Conservation (phyloP, 768 basidiomycete species). For the Suillus bovinus region DNA sequence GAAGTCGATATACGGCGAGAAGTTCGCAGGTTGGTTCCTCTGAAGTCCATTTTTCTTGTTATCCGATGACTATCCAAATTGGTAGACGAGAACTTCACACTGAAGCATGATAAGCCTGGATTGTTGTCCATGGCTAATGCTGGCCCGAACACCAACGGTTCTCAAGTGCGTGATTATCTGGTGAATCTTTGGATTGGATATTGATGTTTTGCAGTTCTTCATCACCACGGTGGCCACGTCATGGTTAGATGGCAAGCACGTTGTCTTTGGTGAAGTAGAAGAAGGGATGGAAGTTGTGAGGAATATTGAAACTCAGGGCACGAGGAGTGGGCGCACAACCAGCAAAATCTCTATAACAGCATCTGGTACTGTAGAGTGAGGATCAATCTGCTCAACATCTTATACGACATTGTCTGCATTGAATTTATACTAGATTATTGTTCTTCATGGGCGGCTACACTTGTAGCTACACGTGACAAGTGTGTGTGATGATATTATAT, state of each 20-base stretch:
- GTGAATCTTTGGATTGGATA: not conserved
- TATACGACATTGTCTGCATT: not conserved
- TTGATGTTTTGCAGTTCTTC: constrained; percentile 53
- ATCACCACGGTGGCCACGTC: constrained; percentile 72
- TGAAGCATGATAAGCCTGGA: constrained; percentile 62
- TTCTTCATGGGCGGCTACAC: not conserved
- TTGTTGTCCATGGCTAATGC: constrained; percentile 89
- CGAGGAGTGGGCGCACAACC: constrained; percentile 25
- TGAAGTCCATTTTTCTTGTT: not conserved
- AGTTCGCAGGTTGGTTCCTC: constrained; percentile 2
- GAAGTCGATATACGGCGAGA: constrained; percentile 76
- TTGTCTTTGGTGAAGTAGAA: constrained; percentile 51
- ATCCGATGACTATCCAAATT: not conserved
- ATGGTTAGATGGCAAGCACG: constrained; percentile 51
- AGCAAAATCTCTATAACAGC: constrained; percentile 51
- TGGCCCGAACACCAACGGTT: constrained; percentile 79
- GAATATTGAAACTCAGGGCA: constrained; percentile 38
- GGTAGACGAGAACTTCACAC: constrained; percentile 69
- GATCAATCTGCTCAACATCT: not conserved
- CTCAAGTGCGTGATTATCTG: constrained; percentile 48
- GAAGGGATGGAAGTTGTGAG: constrained; percentile 44
- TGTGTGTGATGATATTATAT: not conserved
- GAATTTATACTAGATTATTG: not conserved
- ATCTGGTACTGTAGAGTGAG: constrained; percentile 49
- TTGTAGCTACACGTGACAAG: not conserved